A percentile compares a stretch with the other conserved stretches of the same genome.
These are phyloP conservation scores for Solioccasus polychromus DNA, from an alignment of 768 basidiomycete species.

Conservation along the genomic window DNA sequence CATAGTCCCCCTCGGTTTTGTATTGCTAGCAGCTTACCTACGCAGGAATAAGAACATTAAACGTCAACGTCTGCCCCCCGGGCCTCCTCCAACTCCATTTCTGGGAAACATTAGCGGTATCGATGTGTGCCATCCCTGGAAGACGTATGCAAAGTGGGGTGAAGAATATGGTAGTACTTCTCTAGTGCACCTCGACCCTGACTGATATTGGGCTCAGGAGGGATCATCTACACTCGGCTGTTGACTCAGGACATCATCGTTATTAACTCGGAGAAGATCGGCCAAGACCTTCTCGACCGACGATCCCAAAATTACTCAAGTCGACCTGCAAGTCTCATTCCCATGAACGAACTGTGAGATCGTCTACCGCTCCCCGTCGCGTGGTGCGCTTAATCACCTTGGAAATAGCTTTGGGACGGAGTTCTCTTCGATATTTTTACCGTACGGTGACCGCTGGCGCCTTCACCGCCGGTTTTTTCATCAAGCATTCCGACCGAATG, in stretches of 20 bases:
- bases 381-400: background rate
- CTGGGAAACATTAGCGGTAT: constrained; percentile 21
- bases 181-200: background rate
- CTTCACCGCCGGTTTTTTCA: constrained; percentile 34
- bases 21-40: constrained; percentile 8
- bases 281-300: constrained; percentile 21
- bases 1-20: constrained; percentile 8
- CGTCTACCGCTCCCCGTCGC: background rate
- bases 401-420: constrained; percentile 20
- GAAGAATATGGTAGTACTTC: constrained; percentile 16
- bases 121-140: constrained; percentile 10
- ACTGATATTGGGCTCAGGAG: constrained; percentile 11
- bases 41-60: constrained; percentile 5
- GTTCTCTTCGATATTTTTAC: constrained; percentile 25
- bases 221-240: constrained; percentile 22
- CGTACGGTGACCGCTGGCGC: constrained; percentile 29
- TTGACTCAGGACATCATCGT: constrained; percentile 24
- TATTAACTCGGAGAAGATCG: constrained; percentile 26
- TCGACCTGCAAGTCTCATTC: constrained; percentile 16
- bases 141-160: constrained; percentile 19
- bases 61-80: constrained; percentile 19
- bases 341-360: constrained; percentile 20
- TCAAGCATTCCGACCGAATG: constrained; percentile 33
- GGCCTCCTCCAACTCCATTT: constrained; percentile 19
- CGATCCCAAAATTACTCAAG: constrained; percentile 25